Evolutionary conservation across 495 filamentous ascomycete species (phyloP), one percentile per base, ranked within the genome.

Genomic region (Staphylotrichum tortipilum): DNA sequence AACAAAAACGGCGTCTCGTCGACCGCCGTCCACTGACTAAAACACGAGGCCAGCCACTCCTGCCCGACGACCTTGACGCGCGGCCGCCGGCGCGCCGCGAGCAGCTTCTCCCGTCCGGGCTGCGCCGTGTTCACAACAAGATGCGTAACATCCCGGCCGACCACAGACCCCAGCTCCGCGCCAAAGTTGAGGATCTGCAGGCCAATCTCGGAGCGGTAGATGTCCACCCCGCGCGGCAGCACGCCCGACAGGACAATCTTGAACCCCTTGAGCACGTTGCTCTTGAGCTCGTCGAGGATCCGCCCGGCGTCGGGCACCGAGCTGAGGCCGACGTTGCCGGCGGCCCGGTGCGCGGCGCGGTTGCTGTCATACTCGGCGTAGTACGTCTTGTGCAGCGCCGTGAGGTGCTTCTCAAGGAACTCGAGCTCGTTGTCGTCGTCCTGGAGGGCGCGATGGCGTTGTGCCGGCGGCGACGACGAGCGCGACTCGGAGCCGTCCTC

Each of bases 41-140:
- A 79, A 28, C 78, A 89, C 49, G 89, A 85, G 24, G 82, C 71
- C 26, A 99, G 78, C 92, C 92, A 99, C 55, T 86, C 83, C 24
- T 85, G 84, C 51, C 80, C 85, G 44, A 99, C 91, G 42, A 99
- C 90, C 61, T 88, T 88, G 67, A 97, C 82, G 18, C 73, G 58
- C 4, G 79, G 79, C 11, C 80, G 78, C 17, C 80, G 79, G 21
- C 81, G 76, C 6, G 92, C 92, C 67, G 86, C 82, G 22, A 81
- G 78, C 35, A 96, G 86, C 66, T 98, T 98, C 30, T 83, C 79
- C 7, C 91, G 96, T n/a, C 91, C 80, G 44, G 87, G 85, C 17
- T 85, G 78, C 7, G 65, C 47, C 2, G 65, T 62, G 36, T 67
- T 74, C 18, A 77, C 74, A 7, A 83, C 77, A 8, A 78, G 54